Base-by-base conservation (phyloP, 2,329 filamentous ascomycete species). In the Fusarium musae region DNA sequence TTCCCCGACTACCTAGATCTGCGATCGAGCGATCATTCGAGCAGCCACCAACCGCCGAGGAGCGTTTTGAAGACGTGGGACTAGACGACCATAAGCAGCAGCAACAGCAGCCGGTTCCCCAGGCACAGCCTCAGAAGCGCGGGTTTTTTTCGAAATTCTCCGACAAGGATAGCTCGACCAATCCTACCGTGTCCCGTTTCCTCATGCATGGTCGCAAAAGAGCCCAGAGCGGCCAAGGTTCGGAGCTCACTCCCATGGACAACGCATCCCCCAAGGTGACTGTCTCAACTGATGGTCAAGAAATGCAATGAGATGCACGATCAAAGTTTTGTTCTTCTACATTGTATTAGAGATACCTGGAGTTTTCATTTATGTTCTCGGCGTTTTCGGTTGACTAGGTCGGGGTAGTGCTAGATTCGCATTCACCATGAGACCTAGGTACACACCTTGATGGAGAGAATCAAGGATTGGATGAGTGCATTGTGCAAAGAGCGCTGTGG, bases 61-160 rank as follows among this genome's bases (percentile, higher is more conserved):
- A 97, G 78, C 86, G 86, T 10, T 98, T 98, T 76, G 96, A 98
- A 80, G 96, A 98, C 59, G 93, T 98, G 13, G 94, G 94, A 8
- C 85, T 98, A 66, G 95, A 97, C 74, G 94, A 96, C 42, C 84
- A 88, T 54, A 91, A 91, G 70, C 83, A 80, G 63, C 63, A 57
- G 10, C 65, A 69, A 8, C 65, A 69, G n/a, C 66, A 52, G 28
- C 50, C 44, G 9, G 28, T 23, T n/a, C 63, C 61, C 26, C 82
- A 78, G 46, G 78, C 63, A 30, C 72, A 72, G 40, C 72, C 82
- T 59, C 79, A 80, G 75, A 83, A 94, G 84, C 91, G 91, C 65
- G 88, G 93, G 17, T 92, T 97, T 79, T 94, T 98, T 73, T 88
- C 94, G 54, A 84, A 83, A 73, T 95, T 98, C 78, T 92, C 92